A percentile compares a stretch with the other conserved stretches of the same genome.
These are phyloP conservation scores for Geotrichum armillariae DNA, from an alignment of 1,139 yeast species.

Conservation along the genomic window DNA sequence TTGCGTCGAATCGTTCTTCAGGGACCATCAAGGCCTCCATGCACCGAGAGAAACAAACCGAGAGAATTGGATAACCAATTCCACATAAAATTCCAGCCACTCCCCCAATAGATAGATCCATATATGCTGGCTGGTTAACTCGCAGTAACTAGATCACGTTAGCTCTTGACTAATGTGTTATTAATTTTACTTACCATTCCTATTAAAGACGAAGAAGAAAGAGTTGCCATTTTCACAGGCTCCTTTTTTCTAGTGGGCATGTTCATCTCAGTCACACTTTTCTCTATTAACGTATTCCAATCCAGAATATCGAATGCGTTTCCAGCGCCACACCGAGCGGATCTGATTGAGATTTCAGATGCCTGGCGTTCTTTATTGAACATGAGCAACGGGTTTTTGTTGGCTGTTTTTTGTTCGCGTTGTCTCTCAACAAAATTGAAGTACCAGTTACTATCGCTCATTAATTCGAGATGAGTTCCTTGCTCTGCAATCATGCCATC, in stretches of 20 bases:
- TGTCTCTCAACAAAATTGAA: constrained; percentile 42
- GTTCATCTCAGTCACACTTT: constrained; percentile 14
- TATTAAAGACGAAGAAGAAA: constrained; percentile 24
- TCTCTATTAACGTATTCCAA: constrained; percentile 16
- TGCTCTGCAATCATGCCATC: constrained; percentile 45
- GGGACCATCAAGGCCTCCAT: constrained; percentile 42
- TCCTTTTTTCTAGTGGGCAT: too few relatives aligned
- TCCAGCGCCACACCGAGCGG: constrained; percentile 10
- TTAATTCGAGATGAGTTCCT: constrained; percentile 44
- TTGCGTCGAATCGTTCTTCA: constrained; percentile 33
- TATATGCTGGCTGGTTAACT: constrained; percentile 34
- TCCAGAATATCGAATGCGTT: constrained; percentile 20
- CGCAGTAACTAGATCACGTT: constrained; percentile 24
- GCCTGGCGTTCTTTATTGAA: constrained; percentile 17
- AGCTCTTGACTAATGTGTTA: background rate
- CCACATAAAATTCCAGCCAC: constrained; percentile 39
- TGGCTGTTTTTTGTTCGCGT: constrained; percentile 22
- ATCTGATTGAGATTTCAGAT: constrained; percentile 12
- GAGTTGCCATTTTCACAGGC: constrained; percentile 1
- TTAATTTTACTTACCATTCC: constrained; percentile 24
- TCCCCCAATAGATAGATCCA: constrained; percentile 36
- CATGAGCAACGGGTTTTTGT: constrained; percentile 20
- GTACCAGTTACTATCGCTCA: constrained; percentile 38
- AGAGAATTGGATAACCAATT: constrained; percentile 43
- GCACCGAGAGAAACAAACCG: constrained; percentile 42